A percentile compares a stretch with the other conserved stretches of the same genome.
phyloP scores from a whole-genome alignment of 352 stramenopile species.

The Phytopythium delawarense region DNA sequence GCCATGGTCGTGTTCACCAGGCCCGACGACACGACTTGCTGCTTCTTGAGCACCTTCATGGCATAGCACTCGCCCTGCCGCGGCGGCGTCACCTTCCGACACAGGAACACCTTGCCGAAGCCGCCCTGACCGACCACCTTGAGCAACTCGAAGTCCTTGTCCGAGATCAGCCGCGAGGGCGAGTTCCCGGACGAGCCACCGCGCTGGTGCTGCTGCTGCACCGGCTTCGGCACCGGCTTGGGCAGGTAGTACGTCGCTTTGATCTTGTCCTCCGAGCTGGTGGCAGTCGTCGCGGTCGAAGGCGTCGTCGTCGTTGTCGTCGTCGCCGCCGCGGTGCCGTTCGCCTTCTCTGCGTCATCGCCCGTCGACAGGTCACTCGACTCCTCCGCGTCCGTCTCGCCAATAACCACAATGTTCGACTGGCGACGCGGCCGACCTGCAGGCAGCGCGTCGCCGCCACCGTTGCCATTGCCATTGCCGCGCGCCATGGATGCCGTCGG shows the following conservation, averaged over 20 bases:
- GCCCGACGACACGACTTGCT: slow-evolving; percentile 87
- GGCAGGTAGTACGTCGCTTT: slow-evolving; percentile 82
- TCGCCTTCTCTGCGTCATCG: slow-evolving; percentile 40
- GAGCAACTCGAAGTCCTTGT: slow-evolving; percentile 95
- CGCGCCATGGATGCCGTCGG: slow-evolving; percentile 11
- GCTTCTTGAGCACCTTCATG: slow-evolving; percentile 97
- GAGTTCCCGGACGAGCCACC: slow-evolving; percentile 16
- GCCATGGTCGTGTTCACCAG: slow-evolving; percentile 94
- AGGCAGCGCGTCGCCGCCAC: slow-evolving; percentile 17
- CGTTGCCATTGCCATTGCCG: slow-evolving; percentile 4
- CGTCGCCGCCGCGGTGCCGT: slow-evolving; percentile 7
- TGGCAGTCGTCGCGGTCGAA: not conserved
- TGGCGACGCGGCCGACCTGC: slow-evolving; percentile 38
- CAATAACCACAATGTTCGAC: slow-evolving; percentile 87
- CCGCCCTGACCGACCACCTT: slow-evolving; percentile 96
- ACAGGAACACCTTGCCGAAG: slow-evolving; percentile 98
- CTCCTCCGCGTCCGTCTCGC: slow-evolving; percentile 74
- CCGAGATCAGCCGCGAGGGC: slow-evolving; percentile 47
- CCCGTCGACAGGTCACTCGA: slow-evolving; percentile 70
- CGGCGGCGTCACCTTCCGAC: slow-evolving; percentile 89
- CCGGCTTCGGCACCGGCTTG: slow-evolving; percentile 52
- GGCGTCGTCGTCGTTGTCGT: not conserved
- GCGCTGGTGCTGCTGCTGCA: slow-evolving; percentile 8
- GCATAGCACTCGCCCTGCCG: slow-evolving; percentile 95
- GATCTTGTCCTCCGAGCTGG: slow-evolving; percentile 26